Conservation (phyloP, 768 basidiomycete species). For the Sutorius australiensis region DNA sequence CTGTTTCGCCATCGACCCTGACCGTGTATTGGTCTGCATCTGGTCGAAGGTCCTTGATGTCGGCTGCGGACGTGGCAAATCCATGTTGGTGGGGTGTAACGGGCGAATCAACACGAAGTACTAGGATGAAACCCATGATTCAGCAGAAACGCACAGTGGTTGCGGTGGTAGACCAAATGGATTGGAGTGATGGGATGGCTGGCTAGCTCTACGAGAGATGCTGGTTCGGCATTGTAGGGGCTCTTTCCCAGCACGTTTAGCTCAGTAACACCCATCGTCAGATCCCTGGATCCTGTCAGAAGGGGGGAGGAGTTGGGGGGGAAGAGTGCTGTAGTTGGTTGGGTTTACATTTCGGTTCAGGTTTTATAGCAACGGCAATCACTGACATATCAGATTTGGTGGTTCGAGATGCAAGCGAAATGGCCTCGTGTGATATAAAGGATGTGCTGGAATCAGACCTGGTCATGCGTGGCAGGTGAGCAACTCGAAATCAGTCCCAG, state of each 20-base stretch:
- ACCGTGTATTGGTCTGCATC: slow-evolving; percentile 22
- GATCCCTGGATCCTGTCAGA: not conserved
- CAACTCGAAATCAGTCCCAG: not conserved
- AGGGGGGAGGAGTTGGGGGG: no score
- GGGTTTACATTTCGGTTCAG: not conserved
- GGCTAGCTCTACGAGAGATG: slow-evolving; percentile 51
- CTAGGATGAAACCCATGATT: not conserved
- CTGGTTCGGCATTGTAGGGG: slow-evolving; percentile 72
- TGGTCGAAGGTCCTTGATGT: slow-evolving; percentile 22
- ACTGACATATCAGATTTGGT: not conserved
- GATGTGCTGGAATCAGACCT: not conserved
- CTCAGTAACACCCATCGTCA: slow-evolving; percentile 20
- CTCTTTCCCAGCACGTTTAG: slow-evolving; percentile 26
- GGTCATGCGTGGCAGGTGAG: not conserved
- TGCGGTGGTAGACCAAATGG: slow-evolving; percentile 65
- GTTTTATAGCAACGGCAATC: not conserved
- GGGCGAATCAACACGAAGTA: not conserved
- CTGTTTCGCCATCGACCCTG: slow-evolving; percentile 26
- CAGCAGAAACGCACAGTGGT: slow-evolving; percentile 57
- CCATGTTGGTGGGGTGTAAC: not conserved
- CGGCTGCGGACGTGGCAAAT: slow-evolving; percentile 18
- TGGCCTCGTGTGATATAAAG: not conserved
- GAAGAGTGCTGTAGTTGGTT: not conserved
- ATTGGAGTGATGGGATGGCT: slow-evolving; percentile 50
- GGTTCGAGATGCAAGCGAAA: not conserved